Evolutionary conservation across 1,284 basidiomycete species (phyloP).

Genomic region (Tranzscheliella williamsii): DNA sequence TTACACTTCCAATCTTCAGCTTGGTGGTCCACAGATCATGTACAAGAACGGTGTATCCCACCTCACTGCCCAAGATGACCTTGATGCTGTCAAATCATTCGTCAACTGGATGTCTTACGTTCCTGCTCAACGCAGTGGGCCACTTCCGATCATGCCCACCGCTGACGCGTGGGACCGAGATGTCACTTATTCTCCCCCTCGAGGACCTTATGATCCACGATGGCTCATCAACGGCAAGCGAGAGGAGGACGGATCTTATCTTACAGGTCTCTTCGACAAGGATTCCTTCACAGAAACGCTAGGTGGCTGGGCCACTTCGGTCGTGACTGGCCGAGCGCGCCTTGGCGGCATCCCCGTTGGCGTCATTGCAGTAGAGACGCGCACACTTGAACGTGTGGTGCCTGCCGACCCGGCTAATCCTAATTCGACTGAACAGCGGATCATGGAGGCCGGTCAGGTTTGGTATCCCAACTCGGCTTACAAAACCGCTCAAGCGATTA

Average conservation of each 20-base stretch:
- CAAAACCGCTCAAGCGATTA: conserved; percentile 99
- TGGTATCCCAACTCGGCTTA: conserved; percentile 99
- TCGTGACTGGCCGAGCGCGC: conserved; percentile 82
- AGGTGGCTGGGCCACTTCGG: conserved; percentile 60
- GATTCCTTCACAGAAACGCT: conserved; percentile 95
- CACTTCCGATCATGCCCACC: conserved; percentile 43
- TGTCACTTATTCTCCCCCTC: conserved; percentile 86
- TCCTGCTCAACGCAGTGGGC: conserved; percentile 60
- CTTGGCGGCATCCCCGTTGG: conserved; percentile 96
- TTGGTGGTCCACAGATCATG: conserved; percentile 83
- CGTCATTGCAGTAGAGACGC: conserved; percentile 96
- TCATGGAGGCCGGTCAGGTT: conserved; percentile 98
- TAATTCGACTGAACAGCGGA: conserved; percentile 91
- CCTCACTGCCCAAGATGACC: conserved; percentile 87
- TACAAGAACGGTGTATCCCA: conserved; percentile 81
- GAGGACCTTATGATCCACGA: conserved; percentile 93
- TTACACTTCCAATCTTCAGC: conserved; percentile 97
- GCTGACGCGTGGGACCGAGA: conserved; percentile 80
- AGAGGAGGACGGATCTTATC: conserved; percentile 71
- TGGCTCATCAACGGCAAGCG: conserved; percentile 94
- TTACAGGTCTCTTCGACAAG: conserved; percentile 88
- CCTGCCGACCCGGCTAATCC: conserved; percentile 99
- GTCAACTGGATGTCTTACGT: conserved; percentile 94
- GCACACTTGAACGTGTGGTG: conserved; percentile 93
- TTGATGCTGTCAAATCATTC: conserved; percentile 62